These are phyloP conservation scores for Elaeagnus macrophylla DNA, from an alignment of 306 rosid species.

Conservation along the genomic window DNA sequence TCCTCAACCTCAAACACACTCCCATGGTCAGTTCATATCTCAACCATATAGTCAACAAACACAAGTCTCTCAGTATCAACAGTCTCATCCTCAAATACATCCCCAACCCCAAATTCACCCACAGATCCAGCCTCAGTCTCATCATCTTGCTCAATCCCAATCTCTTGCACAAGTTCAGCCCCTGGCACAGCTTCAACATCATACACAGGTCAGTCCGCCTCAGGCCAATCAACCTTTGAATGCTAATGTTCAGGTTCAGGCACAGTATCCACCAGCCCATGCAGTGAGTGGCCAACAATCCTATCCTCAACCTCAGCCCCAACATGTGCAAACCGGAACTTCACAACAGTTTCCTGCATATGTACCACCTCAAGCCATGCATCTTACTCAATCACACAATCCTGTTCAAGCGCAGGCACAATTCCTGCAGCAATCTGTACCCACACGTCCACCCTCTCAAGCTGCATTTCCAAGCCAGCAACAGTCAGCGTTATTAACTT, in stretches of 20 bases:
- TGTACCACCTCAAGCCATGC: constrained; percentile 43
- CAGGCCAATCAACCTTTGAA: constrained; percentile 27
- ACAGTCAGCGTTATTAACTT: constrained; percentile 45
- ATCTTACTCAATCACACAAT: constrained; percentile 44
- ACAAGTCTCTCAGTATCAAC: constrained; percentile 63
- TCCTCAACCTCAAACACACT: constrained; percentile 20
- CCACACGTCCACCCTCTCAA: constrained; percentile 51
- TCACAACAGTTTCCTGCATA: constrained; percentile 42
- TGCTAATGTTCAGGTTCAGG: constrained; percentile 49
- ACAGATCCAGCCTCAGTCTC: constrained; percentile 49
- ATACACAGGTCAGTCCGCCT: constrained; percentile 38
- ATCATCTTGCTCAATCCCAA: constrained; percentile 47
- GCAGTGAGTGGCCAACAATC: constrained; percentile 59
- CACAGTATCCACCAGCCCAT: constrained; percentile 44
- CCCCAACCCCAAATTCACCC: constrained; percentile 51
- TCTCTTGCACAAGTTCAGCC: constrained; percentile 47
- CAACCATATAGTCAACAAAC: constrained; percentile 57
- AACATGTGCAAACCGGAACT: constrained; percentile 44
- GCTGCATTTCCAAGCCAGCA: constrained; percentile 56
- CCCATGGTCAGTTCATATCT: constrained; percentile 35
- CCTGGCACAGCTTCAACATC: constrained; percentile 32
- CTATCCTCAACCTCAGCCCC: constrained; percentile 56
- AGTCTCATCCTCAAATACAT: constrained; percentile 50
- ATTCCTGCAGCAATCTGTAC: constrained; percentile 50
- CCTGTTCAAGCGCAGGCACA: constrained; percentile 49